These are phyloP conservation scores for Aspergillus hiratsukae DNA, from an alignment of 2,329 filamentous ascomycete species.

Conservation along the genomic window DNA sequence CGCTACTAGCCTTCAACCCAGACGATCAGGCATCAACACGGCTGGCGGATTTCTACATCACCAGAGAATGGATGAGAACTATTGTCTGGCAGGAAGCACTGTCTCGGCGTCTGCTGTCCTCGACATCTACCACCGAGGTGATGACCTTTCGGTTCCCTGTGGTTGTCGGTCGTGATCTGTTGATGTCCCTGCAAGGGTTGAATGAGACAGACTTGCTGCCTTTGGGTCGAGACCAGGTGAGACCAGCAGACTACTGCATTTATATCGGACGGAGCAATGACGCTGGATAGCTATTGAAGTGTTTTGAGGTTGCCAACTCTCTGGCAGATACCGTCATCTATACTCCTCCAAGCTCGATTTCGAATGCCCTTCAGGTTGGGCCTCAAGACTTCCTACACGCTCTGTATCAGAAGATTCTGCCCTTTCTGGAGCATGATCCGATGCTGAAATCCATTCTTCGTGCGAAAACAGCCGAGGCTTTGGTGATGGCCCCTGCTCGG, in stretches of 20 bases:
- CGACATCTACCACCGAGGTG: constrained; percentile 13
- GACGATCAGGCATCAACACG: constrained; percentile 14
- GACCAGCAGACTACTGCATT: constrained; percentile 1
- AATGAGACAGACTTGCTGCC: constrained; percentile 24
- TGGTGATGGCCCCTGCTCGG: constrained; percentile 23
- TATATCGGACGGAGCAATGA: not conserved
- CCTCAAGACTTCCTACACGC: constrained; percentile 27
- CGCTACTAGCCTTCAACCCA: constrained; percentile 12
- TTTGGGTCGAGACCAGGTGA: constrained; percentile 27
- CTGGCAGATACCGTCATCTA: constrained; percentile 26
- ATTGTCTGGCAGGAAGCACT: constrained; percentile 30
- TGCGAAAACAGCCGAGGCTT: constrained; percentile 24
- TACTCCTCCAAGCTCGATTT: constrained; percentile 2
- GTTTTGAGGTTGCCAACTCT: constrained; percentile 30
- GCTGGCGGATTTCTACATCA: constrained; percentile 26
- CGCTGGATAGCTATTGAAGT: constrained; percentile 23
- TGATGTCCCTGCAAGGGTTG: constrained; percentile 21
- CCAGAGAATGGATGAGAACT: constrained; percentile 29
- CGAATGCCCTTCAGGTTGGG: constrained; percentile 15
- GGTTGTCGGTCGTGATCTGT: constrained; percentile 21
- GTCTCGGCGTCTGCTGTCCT: constrained; percentile 22
- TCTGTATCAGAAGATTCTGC: constrained; percentile 26
- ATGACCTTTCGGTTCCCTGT: constrained; percentile 26
- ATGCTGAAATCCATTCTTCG: constrained; percentile 24
- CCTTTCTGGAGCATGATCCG: constrained; percentile 24